phyloP scores from a whole-genome alignment of 2,329 filamentous ascomycete genomes.

The Neoscytalidium dimidiatum region DNA sequence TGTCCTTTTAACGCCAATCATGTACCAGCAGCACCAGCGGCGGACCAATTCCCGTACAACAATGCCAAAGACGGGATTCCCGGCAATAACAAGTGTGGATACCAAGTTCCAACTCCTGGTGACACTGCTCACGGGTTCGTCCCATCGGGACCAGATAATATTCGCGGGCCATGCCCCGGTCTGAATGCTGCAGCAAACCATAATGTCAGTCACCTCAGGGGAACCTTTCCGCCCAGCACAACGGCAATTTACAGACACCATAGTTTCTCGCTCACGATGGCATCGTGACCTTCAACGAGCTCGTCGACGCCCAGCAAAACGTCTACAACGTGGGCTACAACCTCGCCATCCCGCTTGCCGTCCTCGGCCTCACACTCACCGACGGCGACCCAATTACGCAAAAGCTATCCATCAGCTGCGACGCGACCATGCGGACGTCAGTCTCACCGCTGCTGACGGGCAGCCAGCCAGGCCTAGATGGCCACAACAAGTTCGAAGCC shows the following conservation, averaged over 20 bases:
- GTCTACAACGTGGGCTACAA: slow-evolving; percentile 49
- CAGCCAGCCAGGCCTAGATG: slow-evolving; percentile 44
- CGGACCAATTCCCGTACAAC: slow-evolving; percentile 43
- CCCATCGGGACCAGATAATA: slow-evolving; percentile 40
- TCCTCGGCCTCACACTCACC: slow-evolving; percentile 40
- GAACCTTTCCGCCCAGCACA: background rate
- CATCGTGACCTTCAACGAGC: slow-evolving; percentile 44
- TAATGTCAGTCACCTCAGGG: slow-evolving; percentile 21
- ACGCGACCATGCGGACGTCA: slow-evolving; percentile 46
- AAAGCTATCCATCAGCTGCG: slow-evolving; percentile 49
- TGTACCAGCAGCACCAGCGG: slow-evolving; percentile 37
- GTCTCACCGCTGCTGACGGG: slow-evolving; percentile 36
- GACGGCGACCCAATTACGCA: slow-evolving; percentile 45
- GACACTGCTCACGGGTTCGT: slow-evolving; percentile 42
- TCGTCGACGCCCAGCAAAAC: slow-evolving; percentile 50
- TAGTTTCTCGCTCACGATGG: slow-evolving; percentile 46
- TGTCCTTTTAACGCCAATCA: slow-evolving; percentile 45
- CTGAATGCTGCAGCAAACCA: slow-evolving; percentile 48
- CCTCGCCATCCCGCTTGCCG: slow-evolving; percentile 42
- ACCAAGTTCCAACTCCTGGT: slow-evolving; percentile 45
- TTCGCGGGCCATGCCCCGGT: slow-evolving; percentile 46
- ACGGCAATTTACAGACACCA: background rate
- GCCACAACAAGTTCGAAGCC: slow-evolving; percentile 48
- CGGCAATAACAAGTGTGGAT: slow-evolving; percentile 46
- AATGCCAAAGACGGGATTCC: slow-evolving; percentile 44